Percentiles rank a stretch among this genome's conserved stretches.
phyloP scores from a whole-genome alignment of 2,329 filamentous ascomycete species.

The Diaporthe sp. region DNA sequence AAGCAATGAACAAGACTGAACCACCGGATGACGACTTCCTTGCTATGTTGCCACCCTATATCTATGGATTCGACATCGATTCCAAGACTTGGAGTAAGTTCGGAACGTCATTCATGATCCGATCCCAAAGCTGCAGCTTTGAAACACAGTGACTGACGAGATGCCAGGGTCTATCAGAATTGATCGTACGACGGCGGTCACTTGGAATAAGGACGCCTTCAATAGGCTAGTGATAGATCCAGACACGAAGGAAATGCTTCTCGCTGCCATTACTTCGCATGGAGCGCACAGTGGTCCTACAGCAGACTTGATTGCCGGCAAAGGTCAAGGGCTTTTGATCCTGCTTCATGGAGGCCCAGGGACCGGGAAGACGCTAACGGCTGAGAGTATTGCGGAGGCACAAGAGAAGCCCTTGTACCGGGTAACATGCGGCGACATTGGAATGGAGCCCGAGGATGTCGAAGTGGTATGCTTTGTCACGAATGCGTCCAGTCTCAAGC shows the following conservation, averaged over 20 bases:
- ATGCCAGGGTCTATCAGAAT: neutral
- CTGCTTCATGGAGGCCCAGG: neutral
- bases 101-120: neutral
- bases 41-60: neutral
- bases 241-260: conserved; percentile 3
- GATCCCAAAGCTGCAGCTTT: neutral
- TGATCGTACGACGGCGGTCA: neutral
- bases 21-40: neutral
- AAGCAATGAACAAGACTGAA: neutral
- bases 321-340: neutral
- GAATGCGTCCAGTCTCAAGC: neutral
- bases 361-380: neutral
- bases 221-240: neutral
- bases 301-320: neutral
- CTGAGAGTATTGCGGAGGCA: neutral
- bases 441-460: neutral
- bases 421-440: neutral
- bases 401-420: neutral
- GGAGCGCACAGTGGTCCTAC: neutral
- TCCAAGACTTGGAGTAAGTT: neutral
- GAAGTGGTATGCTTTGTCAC: neutral
- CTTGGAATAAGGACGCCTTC: neutral
- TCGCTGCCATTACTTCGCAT: neutral
- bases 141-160: neutral
- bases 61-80: neutral